These are phyloP conservation scores for Dipodascopsis uninucleata DNA, from an alignment of 805 yeast genomes.

Conservation along the genomic window DNA sequence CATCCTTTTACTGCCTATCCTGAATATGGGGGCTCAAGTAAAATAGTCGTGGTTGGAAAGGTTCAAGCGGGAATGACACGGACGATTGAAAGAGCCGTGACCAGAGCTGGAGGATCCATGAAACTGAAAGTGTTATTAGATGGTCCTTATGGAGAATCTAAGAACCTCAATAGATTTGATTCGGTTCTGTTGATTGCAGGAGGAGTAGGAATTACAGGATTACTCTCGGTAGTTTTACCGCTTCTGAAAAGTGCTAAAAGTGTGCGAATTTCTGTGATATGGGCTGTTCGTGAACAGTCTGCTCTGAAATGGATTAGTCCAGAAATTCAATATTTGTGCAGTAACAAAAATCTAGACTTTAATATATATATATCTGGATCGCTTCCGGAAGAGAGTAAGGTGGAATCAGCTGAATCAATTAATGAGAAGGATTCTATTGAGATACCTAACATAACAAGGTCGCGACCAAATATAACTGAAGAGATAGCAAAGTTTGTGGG, in stretches of 20 bases:
- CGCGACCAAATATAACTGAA: neutral
- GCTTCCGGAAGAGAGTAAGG: too few relatives aligned
- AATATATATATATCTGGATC: conserved; percentile 19
- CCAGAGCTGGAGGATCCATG: neutral
- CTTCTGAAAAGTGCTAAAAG: neutral
- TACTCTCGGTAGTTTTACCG: too few relatives aligned
- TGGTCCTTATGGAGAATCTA: conserved; percentile 55
- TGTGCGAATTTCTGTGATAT: conserved; percentile 12
- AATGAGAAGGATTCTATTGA: neutral
- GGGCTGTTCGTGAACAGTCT: conserved; percentile 21
- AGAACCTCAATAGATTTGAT: conserved; percentile 46
- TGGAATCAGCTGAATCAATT: neutral
- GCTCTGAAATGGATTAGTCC: conserved; percentile 18
- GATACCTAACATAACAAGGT: conserved; percentile 7
- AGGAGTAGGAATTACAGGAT: conserved; percentile 61
- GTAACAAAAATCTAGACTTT: conserved; percentile 8
- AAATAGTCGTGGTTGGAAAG: conserved; percentile 3
- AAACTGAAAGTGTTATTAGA: conserved; percentile 42
- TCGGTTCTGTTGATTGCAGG: conserved; percentile 54
- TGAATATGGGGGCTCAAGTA: conserved; percentile 2
- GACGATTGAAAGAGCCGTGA: neutral
- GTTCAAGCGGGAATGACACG: conserved; percentile 1
- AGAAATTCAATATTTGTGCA: conserved; percentile 16
- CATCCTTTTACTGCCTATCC: conserved; percentile 11
- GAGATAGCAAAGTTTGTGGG: neutral